Evolutionary conservation across 2,329 filamentous ascomycete species (phyloP), one percentile per base, ranked within the genome.

Genomic region (Westerdykella ornata): DNA sequence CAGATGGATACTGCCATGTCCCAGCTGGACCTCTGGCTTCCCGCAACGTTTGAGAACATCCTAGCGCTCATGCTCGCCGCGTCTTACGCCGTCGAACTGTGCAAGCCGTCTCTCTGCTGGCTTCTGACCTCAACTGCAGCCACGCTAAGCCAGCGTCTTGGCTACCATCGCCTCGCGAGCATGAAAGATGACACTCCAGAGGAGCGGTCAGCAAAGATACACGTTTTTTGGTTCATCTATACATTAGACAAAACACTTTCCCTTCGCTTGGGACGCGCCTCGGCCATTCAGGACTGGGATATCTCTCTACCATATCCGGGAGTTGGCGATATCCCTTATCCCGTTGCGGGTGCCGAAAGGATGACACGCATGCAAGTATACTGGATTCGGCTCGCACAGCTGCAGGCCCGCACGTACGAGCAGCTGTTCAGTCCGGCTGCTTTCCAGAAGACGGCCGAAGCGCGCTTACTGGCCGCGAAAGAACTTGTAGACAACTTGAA

Each of bases 1-100:
- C 75, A 75, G 37, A 52, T 75, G 14, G 69, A 74, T 45, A 63
- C 58, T 20, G 55, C 55, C 6, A 49, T 67, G 39, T 56, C 52
- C 22, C 53, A 63, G 19, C 46, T 67, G 5, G 56, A 62, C 30
- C 48, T 65, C 1, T 60, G 61, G 41, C 43, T 66, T 37, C 53
- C 59, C 4, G 53, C 62, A 4, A 63, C 45, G 15, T 58, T 58
- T 37, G 64, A 68, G 36, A 67, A 67, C 22, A 56, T 66, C 17
- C 54, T 65, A 40, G 59, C 60, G 13, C 46, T 67, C 3, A 34
- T 63, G 3, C 41, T 67, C 14, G 60, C 54, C 15, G 55, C 59
- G 7, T 51, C 58, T 11, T 57, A 55, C 20, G 57, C 60, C 11
- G 51, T 66, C 7, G 62, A 67, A 38, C 51, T 61, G 39, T 59